Evolutionary conservation across 2,329 filamentous ascomycete species (phyloP), one percentile per base, ranked within the genome.

Genomic region (Pestalotiopsis sp.): DNA sequence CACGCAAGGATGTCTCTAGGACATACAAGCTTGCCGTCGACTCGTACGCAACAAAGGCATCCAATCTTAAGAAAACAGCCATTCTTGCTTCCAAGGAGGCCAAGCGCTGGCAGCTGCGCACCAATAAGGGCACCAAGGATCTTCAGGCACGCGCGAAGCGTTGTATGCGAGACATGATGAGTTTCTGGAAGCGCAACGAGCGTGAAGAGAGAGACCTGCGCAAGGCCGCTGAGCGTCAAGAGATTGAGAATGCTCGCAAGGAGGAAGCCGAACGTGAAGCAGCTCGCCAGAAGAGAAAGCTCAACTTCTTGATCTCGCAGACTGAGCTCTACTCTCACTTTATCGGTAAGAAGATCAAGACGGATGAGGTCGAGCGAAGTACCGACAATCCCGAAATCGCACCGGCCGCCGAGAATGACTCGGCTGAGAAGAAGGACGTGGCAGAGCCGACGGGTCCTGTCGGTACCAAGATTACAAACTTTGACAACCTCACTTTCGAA

Each of bases 251-350:
- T 75, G 96, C 96, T 20, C 94, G 96, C 81, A 97, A 95, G 81
- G 94, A 95, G 69, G 96, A 99, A 83, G 96, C 96, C 4, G 96
- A 98, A 75, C 94, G 97, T 72, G 96, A 99, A 87, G 94, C 96
- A 17, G 97, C 97, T 74, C 89, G 96, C 71, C 96, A 99, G 83
- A 97, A 97, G 88, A 91, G 96, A 75, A 99, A 99, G 84, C 92
- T 99, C 78, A 98, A 99, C 82, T 99, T 99, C 86, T 87, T 99
- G 71, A 99, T 99, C 79, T 98, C 95, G 1, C 96, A 99, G 82
- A 99, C 96, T 0, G 96, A 99, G 79, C 87, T 99, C 64, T 99
- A 99, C 84, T 98, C 95, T 56, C 96, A 99, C 85, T 99, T 99
- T 81, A 98, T 99, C 75, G 95, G 96, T 79, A 97, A 97, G 84